Evolutionary conservation across 306 rosid genomes (phyloP).

Genomic region (Rosa chinensis): DNA sequence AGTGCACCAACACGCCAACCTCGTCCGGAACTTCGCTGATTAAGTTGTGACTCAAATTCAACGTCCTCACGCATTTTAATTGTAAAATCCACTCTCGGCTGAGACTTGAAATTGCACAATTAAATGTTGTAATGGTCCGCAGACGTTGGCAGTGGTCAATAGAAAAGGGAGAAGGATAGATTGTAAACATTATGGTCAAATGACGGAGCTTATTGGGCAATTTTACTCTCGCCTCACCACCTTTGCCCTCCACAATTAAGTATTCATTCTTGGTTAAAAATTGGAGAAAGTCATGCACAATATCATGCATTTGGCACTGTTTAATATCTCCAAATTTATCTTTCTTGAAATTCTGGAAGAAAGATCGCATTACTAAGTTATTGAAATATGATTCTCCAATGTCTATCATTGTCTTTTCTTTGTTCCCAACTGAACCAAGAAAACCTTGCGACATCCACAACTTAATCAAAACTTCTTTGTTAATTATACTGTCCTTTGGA

Average conservation of each 20-base stretch:
- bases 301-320: not conserved
- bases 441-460: not conserved
- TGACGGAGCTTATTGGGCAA: not conserved
- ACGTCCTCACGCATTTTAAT: not conserved
- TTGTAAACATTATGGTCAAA: not conserved
- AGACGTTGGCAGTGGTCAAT: not conserved
- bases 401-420: not conserved
- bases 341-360: not conserved
- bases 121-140: not conserved
- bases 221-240: not conserved
- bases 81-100: not conserved
- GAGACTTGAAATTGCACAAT: accelerated
- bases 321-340: not conserved
- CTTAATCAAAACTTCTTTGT: not conserved
- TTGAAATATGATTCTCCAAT: not conserved
- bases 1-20: constrained; percentile 7
- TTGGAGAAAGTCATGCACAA: not conserved
- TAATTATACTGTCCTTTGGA: not conserved
- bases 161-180: not conserved
- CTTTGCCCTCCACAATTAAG: not conserved
- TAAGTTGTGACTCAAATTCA: not conserved
- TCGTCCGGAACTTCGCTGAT: not conserved
- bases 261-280: not conserved
- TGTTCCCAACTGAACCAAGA: not conserved
- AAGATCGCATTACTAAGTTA: not conserved